These are phyloP conservation scores for Casuarina equisetifolia DNA, from an alignment of 306 rosid species.

Conservation along the genomic window DNA sequence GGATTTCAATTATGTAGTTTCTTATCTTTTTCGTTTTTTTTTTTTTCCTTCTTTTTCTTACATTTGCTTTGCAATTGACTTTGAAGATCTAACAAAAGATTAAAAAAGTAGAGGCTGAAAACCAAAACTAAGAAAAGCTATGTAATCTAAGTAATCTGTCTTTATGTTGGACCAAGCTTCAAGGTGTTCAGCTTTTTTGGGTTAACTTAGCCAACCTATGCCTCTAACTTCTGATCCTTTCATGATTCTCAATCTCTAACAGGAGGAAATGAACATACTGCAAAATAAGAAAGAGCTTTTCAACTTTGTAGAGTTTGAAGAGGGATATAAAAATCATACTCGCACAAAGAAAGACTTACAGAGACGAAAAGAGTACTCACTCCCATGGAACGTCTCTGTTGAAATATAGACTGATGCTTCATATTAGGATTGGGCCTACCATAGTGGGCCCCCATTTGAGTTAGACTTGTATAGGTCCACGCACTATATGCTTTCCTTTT, in stretches of 20 bases:
- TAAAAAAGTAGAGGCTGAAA: neutral
- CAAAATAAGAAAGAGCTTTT: slow-evolving; percentile 13
- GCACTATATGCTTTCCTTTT: no score
- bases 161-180: neutral
- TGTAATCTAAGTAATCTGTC: neutral
- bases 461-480: no score
- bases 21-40: neutral
- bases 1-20: slow-evolving; percentile 7
- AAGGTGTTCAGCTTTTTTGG: neutral
- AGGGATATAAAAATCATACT: neutral
- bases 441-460: no score
- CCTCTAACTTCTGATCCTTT: slow-evolving; percentile 73
- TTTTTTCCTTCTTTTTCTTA: neutral
- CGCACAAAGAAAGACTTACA: no score
- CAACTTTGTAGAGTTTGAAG: neutral
- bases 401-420: no score
- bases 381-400: slow-evolving; percentile 85
- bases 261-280: slow-evolving; percentile 69
- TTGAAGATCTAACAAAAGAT: neutral
- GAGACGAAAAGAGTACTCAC: slow-evolving; percentile 38
- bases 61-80: neutral
- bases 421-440: no score
- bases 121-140: neutral
- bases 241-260: slow-evolving; percentile 67
- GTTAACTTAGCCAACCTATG: slow-evolving; percentile 38